Percentiles rank a stretch among this genome's conserved stretches.
Evolutionary conservation across 108 stramenopile genomes (phyloP).

Genomic region (Nitzschia sp.): DNA sequence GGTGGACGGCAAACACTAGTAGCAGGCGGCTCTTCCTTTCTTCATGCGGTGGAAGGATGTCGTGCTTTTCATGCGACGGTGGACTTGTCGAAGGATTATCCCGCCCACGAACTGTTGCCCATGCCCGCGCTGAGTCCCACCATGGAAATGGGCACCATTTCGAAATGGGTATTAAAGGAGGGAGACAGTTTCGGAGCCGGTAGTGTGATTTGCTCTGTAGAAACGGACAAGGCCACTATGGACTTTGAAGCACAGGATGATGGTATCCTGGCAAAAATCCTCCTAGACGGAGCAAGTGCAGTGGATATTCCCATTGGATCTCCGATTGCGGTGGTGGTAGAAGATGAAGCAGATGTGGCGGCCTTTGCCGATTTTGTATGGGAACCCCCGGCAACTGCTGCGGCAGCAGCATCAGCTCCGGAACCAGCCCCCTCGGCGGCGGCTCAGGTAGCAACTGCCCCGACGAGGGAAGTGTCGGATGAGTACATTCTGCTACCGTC

Average conservation of each 20-base stretch:
- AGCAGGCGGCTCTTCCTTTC: background rate
- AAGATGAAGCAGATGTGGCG: slow-evolving; percentile 79
- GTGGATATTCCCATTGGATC: slow-evolving; percentile 85
- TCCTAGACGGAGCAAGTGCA: slow-evolving; percentile 69
- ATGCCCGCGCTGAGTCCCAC: slow-evolving; percentile 98
- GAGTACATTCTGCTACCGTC: slow-evolving; percentile 74
- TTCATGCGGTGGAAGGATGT: background rate
- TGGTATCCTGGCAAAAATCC: slow-evolving; percentile 93
- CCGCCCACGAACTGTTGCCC: slow-evolving; percentile 49
- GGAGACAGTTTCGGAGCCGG: slow-evolving; percentile 89
- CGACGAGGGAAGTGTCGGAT: slow-evolving; percentile 22
- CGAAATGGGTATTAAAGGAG: slow-evolving; percentile 80
- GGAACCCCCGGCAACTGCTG: slow-evolving; percentile 27
- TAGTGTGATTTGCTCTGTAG: slow-evolving; percentile 90
- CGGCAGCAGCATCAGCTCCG: slow-evolving; percentile 30
- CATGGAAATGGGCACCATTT: slow-evolving; percentile 92
- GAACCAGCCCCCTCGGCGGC: slow-evolving; percentile 35
- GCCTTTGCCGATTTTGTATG: slow-evolving; percentile 90
- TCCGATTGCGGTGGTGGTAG: slow-evolving; percentile 92
- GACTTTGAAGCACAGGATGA: slow-evolving; percentile 98
- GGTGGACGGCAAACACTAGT: background rate
- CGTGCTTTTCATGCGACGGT: background rate
- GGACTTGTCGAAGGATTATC: slow-evolving; percentile 38
- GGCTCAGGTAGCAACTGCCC: background rate
- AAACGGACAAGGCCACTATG: slow-evolving; percentile 99